Base-by-base conservation (phyloP, 352 stramenopile genomes). In the Aphanomyces cochlioides region DNA sequence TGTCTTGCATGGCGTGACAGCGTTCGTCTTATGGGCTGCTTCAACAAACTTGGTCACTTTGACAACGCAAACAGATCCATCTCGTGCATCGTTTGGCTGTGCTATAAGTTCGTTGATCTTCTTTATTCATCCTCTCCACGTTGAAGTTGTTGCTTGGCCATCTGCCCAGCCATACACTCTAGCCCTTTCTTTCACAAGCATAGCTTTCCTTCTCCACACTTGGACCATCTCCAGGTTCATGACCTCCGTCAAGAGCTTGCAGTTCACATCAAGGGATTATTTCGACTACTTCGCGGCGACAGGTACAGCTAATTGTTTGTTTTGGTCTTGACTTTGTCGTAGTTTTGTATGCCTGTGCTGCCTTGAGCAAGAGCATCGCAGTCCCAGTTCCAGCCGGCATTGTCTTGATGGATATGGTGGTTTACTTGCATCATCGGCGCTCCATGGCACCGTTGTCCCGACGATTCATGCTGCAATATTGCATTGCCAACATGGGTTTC, bases 131-230 rank as follows among this genome's bases (percentile, higher is more conserved):
- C 50, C 50, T 58, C n/a, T 58, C 8, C 28, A 58, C 37, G 50
- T 58, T 58, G 50, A 58, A 58, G 50, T 58, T 3, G 50, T 58
- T 34, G 50, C 50, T n/a, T 58, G 50, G 50, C 50, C 50, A 19
- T 58, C 50, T 58, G 50, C 50, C 50, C 50, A 58, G 37, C 50
- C 50, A 58, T 58, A 58, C 50, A 19, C 50, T 8, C 50, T 58
- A 1, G 50, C 50, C 8, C 50, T 21, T 21, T 58, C 2, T 19
- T 58, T 58, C 50, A 19, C n/a, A 10, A 58, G 50, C 50, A 21
- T 19, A 2, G 28, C n/a, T 34, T 19, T 21, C n/a, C 37, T 38
- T 34, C n/a, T 58, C 37, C 50, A 58, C 37, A 34, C 37, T 58
- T 28, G 28, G 28, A 28, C 28, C 28, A 28, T 28, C 28, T 28